Evolutionary conservation across 495 filamentous ascomycete species (phyloP).

Genomic region (Aspergillus taichungensis): DNA sequence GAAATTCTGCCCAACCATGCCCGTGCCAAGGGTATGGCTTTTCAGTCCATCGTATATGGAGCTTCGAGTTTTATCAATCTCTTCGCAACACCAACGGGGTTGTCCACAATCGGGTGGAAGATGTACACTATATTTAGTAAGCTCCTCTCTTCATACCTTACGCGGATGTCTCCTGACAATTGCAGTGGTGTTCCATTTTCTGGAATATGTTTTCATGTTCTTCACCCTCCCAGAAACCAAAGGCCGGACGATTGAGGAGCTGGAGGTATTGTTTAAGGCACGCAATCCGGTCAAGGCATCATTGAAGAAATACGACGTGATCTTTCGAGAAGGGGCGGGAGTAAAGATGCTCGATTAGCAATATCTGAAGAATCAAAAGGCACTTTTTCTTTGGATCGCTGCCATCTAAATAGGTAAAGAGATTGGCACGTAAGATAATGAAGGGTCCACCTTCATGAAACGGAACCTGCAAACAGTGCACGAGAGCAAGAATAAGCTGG

Average conservation of each 20-base stretch:
- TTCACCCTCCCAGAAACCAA: constrained; percentile 55
- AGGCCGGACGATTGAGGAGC: constrained; percentile 4
- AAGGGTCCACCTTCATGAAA: too few relatives aligned
- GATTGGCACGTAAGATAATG: too few relatives aligned
- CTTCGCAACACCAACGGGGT: constrained; percentile 44
- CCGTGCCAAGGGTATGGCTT: constrained; percentile 57
- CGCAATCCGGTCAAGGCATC: constrained; percentile 3
- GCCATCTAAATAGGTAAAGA: too few relatives aligned
- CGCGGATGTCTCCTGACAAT: not conserved
- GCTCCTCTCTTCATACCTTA: not conserved
- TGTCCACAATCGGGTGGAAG: constrained; percentile 48
- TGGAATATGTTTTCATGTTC: constrained; percentile 44
- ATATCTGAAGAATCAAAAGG: too few relatives aligned
- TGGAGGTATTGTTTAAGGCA: constrained; percentile 6
- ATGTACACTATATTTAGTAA: constrained; percentile 55
- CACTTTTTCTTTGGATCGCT: too few relatives aligned
- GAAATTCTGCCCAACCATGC: constrained; percentile 51
- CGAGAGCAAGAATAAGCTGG: too few relatives aligned
- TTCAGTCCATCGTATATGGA: constrained; percentile 41
- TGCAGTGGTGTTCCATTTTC: constrained; percentile 37
- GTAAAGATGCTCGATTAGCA: not conserved
- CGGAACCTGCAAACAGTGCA: too few relatives aligned
- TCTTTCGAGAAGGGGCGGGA: not conserved
- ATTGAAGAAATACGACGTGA: not conserved
- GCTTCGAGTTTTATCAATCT: constrained; percentile 47